A percentile compares a stretch with the other conserved stretches of the same genome.
These are phyloP conservation scores for Lentinula sp. DNA, from an alignment of 768 basidiomycete species.

Conservation along the genomic window DNA sequence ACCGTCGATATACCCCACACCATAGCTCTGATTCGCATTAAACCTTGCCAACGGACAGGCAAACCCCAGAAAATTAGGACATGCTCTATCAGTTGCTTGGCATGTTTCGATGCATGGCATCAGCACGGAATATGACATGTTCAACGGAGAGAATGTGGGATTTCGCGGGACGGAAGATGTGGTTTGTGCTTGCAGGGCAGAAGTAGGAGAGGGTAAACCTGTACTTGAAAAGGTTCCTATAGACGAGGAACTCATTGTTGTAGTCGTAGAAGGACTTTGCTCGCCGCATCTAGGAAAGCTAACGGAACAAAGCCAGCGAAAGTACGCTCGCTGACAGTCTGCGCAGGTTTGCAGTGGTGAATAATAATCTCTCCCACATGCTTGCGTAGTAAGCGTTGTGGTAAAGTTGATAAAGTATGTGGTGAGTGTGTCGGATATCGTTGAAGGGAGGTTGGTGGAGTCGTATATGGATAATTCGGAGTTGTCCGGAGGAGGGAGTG, in stretches of 20 bases:
- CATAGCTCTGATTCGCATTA: slow-evolving; percentile 67
- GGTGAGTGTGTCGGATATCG: slow-evolving; percentile 45
- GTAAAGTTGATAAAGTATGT: slow-evolving; percentile 71
- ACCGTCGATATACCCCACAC: slow-evolving; percentile 67
- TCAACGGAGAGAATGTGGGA: slow-evolving; percentile 37
- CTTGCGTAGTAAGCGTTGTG: slow-evolving; percentile 58
- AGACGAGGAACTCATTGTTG: slow-evolving; percentile 13
- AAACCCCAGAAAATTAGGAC: slow-evolving; percentile 69
- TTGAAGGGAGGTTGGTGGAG: slow-evolving; percentile 41
- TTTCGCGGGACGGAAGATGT: slow-evolving; percentile 38
- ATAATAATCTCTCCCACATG: slow-evolving; percentile 78
- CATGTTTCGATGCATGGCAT: slow-evolving; percentile 81
- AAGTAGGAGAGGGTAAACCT: slow-evolving; percentile 29
- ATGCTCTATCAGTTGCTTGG: slow-evolving; percentile 65
- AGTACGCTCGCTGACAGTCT: slow-evolving; percentile 69
- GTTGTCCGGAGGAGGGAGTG: slow-evolving; percentile 46
- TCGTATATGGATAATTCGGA: slow-evolving; percentile 38
- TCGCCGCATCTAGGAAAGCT: slow-evolving; percentile 76
- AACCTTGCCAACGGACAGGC: slow-evolving; percentile 56
- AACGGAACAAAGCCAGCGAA: slow-evolving; percentile 70
- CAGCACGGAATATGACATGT: slow-evolving; percentile 48
- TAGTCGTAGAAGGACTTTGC: slow-evolving; percentile 24
- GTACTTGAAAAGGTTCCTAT: slow-evolving; percentile 20
- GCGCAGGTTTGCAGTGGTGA: slow-evolving; percentile 73
- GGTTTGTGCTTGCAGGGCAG: slow-evolving; percentile 43